These are phyloP conservation scores for Acanthamoeba culbertsoni DNA, from an alignment of 208 protist genomes.

Conservation along the genomic window DNA sequence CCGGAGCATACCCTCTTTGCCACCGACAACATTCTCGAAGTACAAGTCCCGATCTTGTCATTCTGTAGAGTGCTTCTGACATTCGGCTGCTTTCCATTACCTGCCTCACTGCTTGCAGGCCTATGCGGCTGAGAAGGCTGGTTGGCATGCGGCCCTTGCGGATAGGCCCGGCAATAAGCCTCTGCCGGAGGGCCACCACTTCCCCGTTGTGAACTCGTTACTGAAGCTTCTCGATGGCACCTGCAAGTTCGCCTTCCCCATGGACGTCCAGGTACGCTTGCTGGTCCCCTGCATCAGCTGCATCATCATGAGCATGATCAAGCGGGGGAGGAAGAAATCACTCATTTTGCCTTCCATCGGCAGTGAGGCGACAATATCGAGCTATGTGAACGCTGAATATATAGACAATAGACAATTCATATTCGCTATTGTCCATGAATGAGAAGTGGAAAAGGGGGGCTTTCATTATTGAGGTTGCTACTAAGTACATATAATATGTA, in stretches of 20 bases:
- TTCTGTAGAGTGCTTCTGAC: neutral
- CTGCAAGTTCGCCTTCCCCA: neutral
- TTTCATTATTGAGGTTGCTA: neutral
- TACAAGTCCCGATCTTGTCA: neutral
- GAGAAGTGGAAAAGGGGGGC: too few species aligned
- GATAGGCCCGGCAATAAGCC: constrained; percentile 64
- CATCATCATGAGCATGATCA: neutral
- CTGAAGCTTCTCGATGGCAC: neutral
- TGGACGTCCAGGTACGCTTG: neutral
- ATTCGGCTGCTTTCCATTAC: neutral
- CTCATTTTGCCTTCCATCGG: neutral
- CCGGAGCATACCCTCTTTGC: constrained; percentile 15
- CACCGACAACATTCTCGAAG: constrained; percentile 43
- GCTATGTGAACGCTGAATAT: too few species aligned
- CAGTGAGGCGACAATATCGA: neutral
- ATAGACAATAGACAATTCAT: too few species aligned
- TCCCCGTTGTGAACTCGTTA: neutral
- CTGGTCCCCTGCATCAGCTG: neutral
- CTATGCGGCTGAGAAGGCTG: constrained; percentile 42
- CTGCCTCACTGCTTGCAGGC: constrained; percentile 45
- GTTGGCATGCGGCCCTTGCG: neutral
- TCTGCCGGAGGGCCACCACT: neutral
- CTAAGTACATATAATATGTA: neutral
- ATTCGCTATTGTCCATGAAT: too few species aligned
- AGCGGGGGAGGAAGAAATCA: neutral